phyloP scores from a whole-genome alignment of 345 rosid genomes.

The Euphorbia peplus region DNA sequence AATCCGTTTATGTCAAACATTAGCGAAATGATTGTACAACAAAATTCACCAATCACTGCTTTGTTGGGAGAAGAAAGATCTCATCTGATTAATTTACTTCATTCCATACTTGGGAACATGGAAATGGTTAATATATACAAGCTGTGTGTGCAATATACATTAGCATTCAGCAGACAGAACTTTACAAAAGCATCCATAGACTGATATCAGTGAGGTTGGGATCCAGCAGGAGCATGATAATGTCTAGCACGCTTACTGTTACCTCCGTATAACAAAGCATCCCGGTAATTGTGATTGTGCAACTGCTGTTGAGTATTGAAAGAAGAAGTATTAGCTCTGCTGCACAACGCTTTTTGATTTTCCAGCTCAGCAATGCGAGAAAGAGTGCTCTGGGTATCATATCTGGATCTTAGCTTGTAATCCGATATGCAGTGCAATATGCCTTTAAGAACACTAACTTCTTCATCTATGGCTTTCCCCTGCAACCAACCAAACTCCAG shows the following conservation, averaged over 20 bases:
- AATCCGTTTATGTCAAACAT: too few species aligned
- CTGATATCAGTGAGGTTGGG: too few species aligned
- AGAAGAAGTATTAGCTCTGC: background rate
- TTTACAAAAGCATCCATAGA: too few species aligned
- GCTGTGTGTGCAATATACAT: too few species aligned
- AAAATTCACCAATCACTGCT: too few species aligned
- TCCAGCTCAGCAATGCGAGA: conserved; percentile 11
- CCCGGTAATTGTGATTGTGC: background rate
- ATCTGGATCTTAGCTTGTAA: conserved; percentile 21
- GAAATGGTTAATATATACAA: too few species aligned
- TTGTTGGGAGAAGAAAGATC: too few species aligned
- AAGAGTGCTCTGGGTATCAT: background rate
- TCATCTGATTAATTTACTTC: too few species aligned
- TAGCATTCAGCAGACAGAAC: too few species aligned
- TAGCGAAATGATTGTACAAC: too few species aligned
- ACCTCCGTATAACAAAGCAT: background rate
- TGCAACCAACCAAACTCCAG: conserved; percentile 6
- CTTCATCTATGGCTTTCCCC: conserved; percentile 18
- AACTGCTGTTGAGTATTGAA: background rate
- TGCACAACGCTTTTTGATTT: too few species aligned
- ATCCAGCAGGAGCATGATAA: background rate
- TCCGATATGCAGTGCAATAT: conserved; percentile 20
- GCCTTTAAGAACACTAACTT: conserved; percentile 16
- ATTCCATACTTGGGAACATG: too few species aligned
- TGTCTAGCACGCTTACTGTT: conserved; percentile 23